Base-by-base conservation (phyloP, 1,284 basidiomycete genomes). In the Fereydounia khargensis region DNA sequence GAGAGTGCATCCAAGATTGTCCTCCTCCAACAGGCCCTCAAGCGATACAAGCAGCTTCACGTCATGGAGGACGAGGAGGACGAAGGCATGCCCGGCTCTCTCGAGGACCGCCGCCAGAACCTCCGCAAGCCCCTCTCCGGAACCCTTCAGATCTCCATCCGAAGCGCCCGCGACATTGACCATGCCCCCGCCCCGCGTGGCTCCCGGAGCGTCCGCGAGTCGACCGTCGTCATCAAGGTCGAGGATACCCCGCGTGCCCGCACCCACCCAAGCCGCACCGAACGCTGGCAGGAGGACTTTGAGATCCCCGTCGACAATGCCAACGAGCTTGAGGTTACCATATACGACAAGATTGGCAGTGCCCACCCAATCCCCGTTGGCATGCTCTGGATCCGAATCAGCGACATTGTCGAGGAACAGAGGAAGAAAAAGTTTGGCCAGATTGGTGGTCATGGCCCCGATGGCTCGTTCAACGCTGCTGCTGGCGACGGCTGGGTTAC, bases 1-100 rank as follows among this genome's bases (percentile, higher is more conserved):
- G 94, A 98, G 78, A 91, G 87, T 75, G 90, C 96, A 74, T 87
- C 87, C 78, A 99, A 98, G 80, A 95, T 98, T 28, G 88, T 91
- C 63, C 83, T 99, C 35, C 80, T 99, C 33, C 85, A 89, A 64
- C 84, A 89, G 19, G 91, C 94, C 13, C 84, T 97, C 73, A 95
- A 90, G 76, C 84, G 90, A 62, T 99, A 99, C 81, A 95, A 95
- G 82, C 91, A 88, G 57, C 79, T 98, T 42, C 88, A 96, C 74
- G 86, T 97, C 63, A 82, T 96, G 73, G 92, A 96, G 66, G 89
- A 89, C 58, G 86, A 84, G 16, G 86, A 51, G n/a, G 61, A 65
- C 39, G 79, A 81, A 36, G 64, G 66, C 22, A 89, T 90, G 39
- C 56, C 69, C 28, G 58, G 58, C 23, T 66, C 71, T 17, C 65